Percentiles rank a stretch among this genome's conserved stretches.
These are phyloP conservation scores for Aspergillus funiculosus DNA, from an alignment of 495 filamentous ascomycete genomes.

Conservation along the genomic window DNA sequence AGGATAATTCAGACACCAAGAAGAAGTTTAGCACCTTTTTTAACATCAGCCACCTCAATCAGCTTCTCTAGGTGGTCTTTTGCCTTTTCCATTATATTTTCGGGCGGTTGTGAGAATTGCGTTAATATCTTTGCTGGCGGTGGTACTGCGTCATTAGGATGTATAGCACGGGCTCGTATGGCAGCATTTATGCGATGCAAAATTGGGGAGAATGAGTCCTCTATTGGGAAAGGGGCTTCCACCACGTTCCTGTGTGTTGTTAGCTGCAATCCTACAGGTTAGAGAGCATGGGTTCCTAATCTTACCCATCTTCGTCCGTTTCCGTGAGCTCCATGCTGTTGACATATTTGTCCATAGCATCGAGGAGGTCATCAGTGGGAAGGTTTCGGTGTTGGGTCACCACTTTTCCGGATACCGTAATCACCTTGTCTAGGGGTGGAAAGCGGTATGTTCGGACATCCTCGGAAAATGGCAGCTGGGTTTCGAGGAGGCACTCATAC, in stretches of 20 bases:
- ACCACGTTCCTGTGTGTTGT: conserved; percentile 47
- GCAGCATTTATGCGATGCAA: conserved; percentile 84
- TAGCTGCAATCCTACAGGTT: too few species aligned
- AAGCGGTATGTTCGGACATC: conserved; percentile 87
- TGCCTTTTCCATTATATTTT: conserved; percentile 53
- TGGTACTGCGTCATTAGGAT: conserved; percentile 63
- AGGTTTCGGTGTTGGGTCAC: conserved; percentile 82
- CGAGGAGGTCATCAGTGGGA: conserved; percentile 63
- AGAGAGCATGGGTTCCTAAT: background rate
- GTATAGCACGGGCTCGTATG: conserved; percentile 71
- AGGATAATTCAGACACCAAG: background rate
- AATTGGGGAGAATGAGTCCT: conserved; percentile 86
- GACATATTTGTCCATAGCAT: conserved; percentile 85
- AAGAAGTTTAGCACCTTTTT: conserved; percentile 58
- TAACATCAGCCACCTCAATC: conserved; percentile 67
- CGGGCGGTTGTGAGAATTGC: conserved; percentile 68
- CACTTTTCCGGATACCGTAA: conserved; percentile 82
- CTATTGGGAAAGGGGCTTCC: conserved; percentile 66
- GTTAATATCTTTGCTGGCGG: conserved; percentile 62
- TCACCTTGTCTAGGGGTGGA: conserved; percentile 79
- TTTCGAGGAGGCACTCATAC: conserved; percentile 83
- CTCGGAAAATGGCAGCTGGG: conserved; percentile 90
- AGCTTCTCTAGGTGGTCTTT: conserved; percentile 55
- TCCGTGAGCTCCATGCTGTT: conserved; percentile 84
- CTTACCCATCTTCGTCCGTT: conserved; percentile 67